Percentiles rank a stretch among this genome's conserved stretches.
Evolutionary conservation across 108 stramenopile genomes (phyloP).

Genomic region (Cyclotella distinguenda): DNA sequence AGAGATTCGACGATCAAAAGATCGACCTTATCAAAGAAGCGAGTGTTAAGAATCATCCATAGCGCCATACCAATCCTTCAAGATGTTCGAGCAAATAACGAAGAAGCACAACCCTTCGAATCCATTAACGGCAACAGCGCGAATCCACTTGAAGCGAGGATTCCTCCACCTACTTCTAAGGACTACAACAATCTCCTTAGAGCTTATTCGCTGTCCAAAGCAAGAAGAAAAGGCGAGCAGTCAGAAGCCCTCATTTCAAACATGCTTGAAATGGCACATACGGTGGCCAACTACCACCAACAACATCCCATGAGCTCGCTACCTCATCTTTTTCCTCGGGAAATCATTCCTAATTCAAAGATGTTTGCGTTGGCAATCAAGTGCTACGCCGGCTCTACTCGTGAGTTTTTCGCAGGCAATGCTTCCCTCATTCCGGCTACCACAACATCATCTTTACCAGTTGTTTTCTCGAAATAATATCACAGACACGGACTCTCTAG

Average conservation of each 20-base stretch:
- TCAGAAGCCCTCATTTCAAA: slow-evolving; percentile 29
- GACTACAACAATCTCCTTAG: slow-evolving; percentile 46
- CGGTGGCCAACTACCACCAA: slow-evolving; percentile 5
- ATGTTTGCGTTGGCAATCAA: slow-evolving; percentile 48
- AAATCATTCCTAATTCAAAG: slow-evolving; percentile 47
- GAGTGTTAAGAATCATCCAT: slow-evolving; percentile 19
- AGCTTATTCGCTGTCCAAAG: slow-evolving; percentile 43
- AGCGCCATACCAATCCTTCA: neutral
- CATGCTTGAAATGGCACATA: slow-evolving; percentile 42
- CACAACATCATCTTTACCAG: too few relatives aligned
- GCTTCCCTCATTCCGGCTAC: neutral
- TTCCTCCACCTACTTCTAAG: slow-evolving; percentile 39
- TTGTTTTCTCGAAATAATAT: too few relatives aligned
- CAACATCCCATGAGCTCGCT: slow-evolving; percentile 9
- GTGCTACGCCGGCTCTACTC: slow-evolving; percentile 50
- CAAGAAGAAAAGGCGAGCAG: slow-evolving; percentile 44
- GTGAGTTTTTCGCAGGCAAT: slow-evolving; percentile 17
- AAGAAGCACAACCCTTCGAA: neutral
- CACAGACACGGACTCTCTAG: slow-evolving; percentile 38
- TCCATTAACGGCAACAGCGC: neutral
- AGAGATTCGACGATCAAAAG: slow-evolving; percentile 9
- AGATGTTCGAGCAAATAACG: neutral
- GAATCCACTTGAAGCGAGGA: neutral
- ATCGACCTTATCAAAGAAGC: slow-evolving; percentile 22
- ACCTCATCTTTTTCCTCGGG: slow-evolving; percentile 17